phyloP scores from a whole-genome alignment of 2,329 filamentous ascomycete genomes.

The Trichophyton schoenleinii region DNA sequence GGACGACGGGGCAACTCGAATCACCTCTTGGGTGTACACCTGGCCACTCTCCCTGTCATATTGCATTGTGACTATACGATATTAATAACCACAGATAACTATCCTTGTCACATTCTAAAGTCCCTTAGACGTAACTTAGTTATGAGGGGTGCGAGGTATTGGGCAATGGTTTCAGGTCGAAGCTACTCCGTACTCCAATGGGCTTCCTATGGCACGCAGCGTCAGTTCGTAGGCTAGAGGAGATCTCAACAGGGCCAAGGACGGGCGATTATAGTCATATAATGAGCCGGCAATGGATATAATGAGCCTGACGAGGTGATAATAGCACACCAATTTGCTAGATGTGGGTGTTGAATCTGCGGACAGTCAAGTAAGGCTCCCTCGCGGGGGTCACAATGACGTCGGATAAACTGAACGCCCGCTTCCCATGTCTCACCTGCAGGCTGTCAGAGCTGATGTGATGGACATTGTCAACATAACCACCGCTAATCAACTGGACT shows the following conservation, averaged over 20 bases:
- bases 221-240: background rate
- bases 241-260: background rate
- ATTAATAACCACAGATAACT: background rate
- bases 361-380: background rate
- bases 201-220: background rate
- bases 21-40: conserved; percentile 11
- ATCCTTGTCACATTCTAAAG: background rate
- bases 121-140: background rate
- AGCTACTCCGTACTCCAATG: background rate
- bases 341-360: background rate
- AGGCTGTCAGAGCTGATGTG: no score
- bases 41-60: conserved; percentile 14
- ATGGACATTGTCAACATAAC: no score
- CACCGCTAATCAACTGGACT: no score
- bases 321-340: background rate
- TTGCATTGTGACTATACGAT: conserved; percentile 7
- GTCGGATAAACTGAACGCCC: background rate
- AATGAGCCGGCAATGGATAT: background rate
- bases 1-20: conserved; percentile 4
- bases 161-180: background rate
- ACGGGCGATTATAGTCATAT: background rate
- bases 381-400: background rate
- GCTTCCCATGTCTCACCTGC: no score
- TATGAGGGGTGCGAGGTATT: background rate
- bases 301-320: background rate